Evolutionary conservation across 768 basidiomycete species (phyloP).

Genomic region (Termitomyces sp.): DNA sequence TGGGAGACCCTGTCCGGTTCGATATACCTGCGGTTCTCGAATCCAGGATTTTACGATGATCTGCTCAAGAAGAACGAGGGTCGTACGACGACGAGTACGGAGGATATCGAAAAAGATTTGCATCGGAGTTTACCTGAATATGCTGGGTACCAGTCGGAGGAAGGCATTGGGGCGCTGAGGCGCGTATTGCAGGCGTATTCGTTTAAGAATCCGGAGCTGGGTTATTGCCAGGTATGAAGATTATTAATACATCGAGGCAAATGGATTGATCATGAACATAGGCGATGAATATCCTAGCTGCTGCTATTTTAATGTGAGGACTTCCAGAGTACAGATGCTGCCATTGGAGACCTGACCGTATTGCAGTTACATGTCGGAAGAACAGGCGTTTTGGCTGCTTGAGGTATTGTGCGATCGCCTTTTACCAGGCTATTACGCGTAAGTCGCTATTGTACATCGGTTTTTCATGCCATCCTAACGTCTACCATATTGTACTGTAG

Average conservation of each 20-base stretch:
- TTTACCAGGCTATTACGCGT: slow-evolving; percentile 97
- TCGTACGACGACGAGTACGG: slow-evolving; percentile 80
- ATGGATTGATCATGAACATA: slow-evolving; percentile 18
- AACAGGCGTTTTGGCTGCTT: slow-evolving; percentile 96
- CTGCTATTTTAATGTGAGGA: slow-evolving; percentile 86
- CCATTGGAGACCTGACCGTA: slow-evolving; percentile 2
- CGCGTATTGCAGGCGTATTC: slow-evolving; percentile 94
- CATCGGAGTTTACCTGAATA: slow-evolving; percentile 96
- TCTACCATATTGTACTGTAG: slow-evolving; percentile 28
- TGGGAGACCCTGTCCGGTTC: slow-evolving; percentile 98
- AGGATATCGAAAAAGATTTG: slow-evolving; percentile 98
- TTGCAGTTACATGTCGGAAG: slow-evolving; percentile 94
- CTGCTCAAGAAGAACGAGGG: slow-evolving; percentile 76
- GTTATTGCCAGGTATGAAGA: slow-evolving; percentile 80
- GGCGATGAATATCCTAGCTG: slow-evolving; percentile 98
- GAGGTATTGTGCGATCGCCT: slow-evolving; percentile 93
- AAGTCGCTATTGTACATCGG: slow-evolving; percentile 16
- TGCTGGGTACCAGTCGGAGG: slow-evolving; percentile 87
- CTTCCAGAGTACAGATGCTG: slow-evolving; percentile 12
- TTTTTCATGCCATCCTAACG: slow-evolving; percentile 3
- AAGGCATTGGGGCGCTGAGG: slow-evolving; percentile 79
- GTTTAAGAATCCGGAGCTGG: slow-evolving; percentile 88
- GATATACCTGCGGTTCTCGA: slow-evolving; percentile 80
- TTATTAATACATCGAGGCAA: background rate
- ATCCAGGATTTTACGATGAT: slow-evolving; percentile 76